phyloP scores from a whole-genome alignment of 768 basidiomycete species.

The Tulasnella sp. region DNA sequence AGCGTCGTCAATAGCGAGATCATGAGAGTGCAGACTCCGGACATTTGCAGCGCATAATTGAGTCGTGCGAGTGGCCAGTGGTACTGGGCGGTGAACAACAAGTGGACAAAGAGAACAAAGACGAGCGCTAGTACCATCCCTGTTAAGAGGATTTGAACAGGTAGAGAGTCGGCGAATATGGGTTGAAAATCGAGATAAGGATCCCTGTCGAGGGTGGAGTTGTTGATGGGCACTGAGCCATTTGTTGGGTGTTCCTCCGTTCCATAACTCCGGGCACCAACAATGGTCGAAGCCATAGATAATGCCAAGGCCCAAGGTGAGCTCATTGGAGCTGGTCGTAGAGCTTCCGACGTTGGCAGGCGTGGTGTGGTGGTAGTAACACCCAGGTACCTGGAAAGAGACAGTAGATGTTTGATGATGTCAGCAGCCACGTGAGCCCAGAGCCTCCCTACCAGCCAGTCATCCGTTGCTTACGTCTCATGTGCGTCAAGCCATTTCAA shows the following conservation, averaged over 20 bases:
- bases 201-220: constrained; percentile 47
- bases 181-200: constrained; percentile 82
- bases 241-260: constrained; percentile 28
- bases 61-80: constrained; percentile 92
- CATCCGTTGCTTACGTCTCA: not conserved
- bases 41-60: constrained; percentile 89
- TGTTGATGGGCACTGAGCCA: constrained; percentile 26
- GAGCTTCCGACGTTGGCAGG: not conserved
- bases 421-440: constrained; percentile 4
- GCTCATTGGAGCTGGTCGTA: constrained; percentile 5
- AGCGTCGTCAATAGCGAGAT: constrained; percentile 77
- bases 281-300: not conserved
- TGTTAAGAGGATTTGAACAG: constrained; percentile 84
- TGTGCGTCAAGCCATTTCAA: not conserved
- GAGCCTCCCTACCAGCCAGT: not conserved
- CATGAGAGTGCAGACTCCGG: constrained; percentile 78
- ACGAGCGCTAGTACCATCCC: constrained; percentile 86
- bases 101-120: constrained; percentile 83
- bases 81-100: constrained; percentile 93
- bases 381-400: not conserved
- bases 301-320: not conserved
- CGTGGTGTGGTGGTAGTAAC: not conserved
- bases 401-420: not conserved
- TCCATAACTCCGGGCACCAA: not conserved
- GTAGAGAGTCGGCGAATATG: constrained; percentile 81